phyloP scores from a whole-genome alignment of 2,329 filamentous ascomycete genomes.

The Emergomyces africanus region DNA sequence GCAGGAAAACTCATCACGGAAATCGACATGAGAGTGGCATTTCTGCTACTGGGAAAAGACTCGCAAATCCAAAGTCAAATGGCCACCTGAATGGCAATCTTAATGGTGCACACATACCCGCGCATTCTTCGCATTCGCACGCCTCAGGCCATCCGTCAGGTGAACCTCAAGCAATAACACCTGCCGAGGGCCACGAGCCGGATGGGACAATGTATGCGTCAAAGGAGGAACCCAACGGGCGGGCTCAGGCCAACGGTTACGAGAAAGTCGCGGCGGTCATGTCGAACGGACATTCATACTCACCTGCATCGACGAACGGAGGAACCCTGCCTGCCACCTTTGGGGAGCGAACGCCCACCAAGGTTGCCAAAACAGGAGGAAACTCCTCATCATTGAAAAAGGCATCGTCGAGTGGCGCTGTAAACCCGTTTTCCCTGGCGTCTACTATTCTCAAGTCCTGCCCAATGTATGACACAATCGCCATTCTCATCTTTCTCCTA shows the following conservation, averaged over 20 bases:
- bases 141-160: slow-evolving; percentile 24
- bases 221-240: slow-evolving; percentile 24
- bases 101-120: slow-evolving; percentile 28
- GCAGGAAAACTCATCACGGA: slow-evolving; percentile 52
- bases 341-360: slow-evolving; percentile 17
- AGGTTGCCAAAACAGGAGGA: slow-evolving; percentile 16
- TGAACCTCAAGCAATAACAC: slow-evolving; percentile 14
- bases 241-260: slow-evolving; percentile 23
- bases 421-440: slow-evolving; percentile 62
- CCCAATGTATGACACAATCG: slow-evolving; percentile 86
- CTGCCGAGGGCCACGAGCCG: slow-evolving; percentile 15
- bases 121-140: slow-evolving; percentile 25
- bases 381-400: slow-evolving; percentile 14
- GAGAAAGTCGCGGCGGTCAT: slow-evolving; percentile 23
- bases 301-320: slow-evolving; percentile 19
- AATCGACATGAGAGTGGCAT: slow-evolving; percentile 77
- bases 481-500: slow-evolving; percentile 90
- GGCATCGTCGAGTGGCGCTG: slow-evolving; percentile 34
- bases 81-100: slow-evolving; percentile 41
- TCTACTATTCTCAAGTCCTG: slow-evolving; percentile 81
- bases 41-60: slow-evolving; percentile 62
- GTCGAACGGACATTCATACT: slow-evolving; percentile 23
- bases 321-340: slow-evolving; percentile 10
- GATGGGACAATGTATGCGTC: slow-evolving; percentile 19
- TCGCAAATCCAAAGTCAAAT: slow-evolving; percentile 45